phyloP scores from a whole-genome alignment of 495 filamentous ascomycete species.

The Neurospora tetrasperma region DNA sequence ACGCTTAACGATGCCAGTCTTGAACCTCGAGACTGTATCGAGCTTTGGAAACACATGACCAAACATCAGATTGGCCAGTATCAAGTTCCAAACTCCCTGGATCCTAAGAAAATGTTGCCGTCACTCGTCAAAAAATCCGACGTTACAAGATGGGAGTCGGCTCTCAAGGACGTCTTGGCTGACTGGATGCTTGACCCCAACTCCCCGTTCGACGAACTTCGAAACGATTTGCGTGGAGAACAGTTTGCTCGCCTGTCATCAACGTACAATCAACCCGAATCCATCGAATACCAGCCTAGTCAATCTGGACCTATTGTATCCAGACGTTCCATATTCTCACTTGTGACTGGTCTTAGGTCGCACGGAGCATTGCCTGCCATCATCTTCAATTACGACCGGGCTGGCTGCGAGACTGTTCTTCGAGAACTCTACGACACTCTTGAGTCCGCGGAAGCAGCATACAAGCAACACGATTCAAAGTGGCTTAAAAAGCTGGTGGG shows the following conservation, averaged over 20 bases:
- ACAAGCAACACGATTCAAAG: constrained; percentile 42
- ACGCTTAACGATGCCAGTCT: constrained; percentile 46
- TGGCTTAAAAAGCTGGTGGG: constrained; percentile 48
- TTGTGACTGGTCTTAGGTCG: constrained; percentile 51
- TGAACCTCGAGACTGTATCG: constrained; percentile 60
- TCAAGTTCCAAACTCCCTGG: constrained; percentile 34
- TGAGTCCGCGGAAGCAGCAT: constrained; percentile 40
- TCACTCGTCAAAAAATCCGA: constrained; percentile 46
- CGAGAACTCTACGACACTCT: constrained; percentile 38
- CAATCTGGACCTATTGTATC: not conserved
- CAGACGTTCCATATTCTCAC: constrained; percentile 40
- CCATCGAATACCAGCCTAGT: not conserved
- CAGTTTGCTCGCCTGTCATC: not conserved
- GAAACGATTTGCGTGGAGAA: constrained; percentile 25
- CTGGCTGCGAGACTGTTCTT: constrained; percentile 48
- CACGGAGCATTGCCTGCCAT: constrained; percentile 61
- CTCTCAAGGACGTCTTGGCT: constrained; percentile 47
- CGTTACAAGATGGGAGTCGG: constrained; percentile 52
- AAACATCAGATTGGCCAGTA: constrained; percentile 38
- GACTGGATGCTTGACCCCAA: constrained; percentile 48
- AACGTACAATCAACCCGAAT: not conserved
- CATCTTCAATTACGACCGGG: constrained; percentile 66
- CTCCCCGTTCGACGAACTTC: constrained; percentile 54
- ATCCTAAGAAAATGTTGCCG: constrained; percentile 35
- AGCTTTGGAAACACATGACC: constrained; percentile 51